Evolutionary conservation across 805 yeast genomes (phyloP).

Genomic region (Blastobotrys terrestris): DNA sequence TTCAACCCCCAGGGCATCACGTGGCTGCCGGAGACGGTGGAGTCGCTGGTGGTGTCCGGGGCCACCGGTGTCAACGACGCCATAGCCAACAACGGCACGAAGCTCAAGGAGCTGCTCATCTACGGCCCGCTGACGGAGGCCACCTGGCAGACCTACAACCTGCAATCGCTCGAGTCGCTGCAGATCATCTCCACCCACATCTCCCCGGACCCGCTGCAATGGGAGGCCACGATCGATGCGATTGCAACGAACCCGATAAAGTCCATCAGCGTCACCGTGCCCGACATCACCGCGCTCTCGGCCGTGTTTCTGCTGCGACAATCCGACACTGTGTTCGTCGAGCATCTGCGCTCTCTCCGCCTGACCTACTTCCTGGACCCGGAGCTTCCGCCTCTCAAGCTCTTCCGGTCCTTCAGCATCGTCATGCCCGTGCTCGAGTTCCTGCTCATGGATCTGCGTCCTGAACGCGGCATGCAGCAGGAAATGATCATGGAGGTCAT

Average conservation of each 20-base stretch:
- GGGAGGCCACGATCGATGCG: neutral
- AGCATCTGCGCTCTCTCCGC: neutral
- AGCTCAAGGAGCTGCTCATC: neutral
- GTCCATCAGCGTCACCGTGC: neutral
- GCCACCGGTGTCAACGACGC: neutral
- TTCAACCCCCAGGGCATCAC: neutral
- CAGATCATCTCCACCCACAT: neutral
- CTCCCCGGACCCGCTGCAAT: neutral
- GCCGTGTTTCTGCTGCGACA: neutral
- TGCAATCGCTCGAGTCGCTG: neutral
- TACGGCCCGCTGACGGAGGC: neutral
- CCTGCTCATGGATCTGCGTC: neutral
- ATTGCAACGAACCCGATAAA: neutral
- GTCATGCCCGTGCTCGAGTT: neutral
- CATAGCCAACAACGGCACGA: neutral
- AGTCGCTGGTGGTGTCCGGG: neutral
- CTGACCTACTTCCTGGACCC: neutral
- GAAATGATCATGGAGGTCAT: neutral
- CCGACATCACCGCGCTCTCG: neutral
- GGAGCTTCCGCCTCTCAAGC: neutral
- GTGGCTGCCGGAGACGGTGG: slow-evolving; percentile 2
- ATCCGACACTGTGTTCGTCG: neutral
- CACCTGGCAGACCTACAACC: neutral
- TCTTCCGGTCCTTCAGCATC: neutral
- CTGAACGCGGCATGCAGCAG: neutral